These are phyloP conservation scores for Opeltia flavorubescens DNA, from an alignment of 495 filamentous ascomycete species.

Conservation along the genomic window DNA sequence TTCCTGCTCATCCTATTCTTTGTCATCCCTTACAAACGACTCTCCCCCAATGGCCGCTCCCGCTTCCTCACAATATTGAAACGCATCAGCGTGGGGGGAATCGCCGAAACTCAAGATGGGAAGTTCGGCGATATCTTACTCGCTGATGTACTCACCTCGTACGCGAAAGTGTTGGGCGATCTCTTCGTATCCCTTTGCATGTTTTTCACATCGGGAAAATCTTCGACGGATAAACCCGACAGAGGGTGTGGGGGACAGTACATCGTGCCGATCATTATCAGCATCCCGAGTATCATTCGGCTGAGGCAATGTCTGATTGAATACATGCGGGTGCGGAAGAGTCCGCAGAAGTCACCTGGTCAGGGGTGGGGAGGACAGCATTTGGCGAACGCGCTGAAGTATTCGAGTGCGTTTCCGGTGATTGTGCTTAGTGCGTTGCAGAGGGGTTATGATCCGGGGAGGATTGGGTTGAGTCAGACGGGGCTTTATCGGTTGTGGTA, in stretches of 20 bases:
- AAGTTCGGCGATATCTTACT: constrained; percentile 90
- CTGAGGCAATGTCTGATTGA: constrained; percentile 87
- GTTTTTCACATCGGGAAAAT: constrained; percentile 55
- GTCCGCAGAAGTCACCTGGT: constrained; percentile 16
- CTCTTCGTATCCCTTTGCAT: constrained; percentile 81
- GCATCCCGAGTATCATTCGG: constrained; percentile 70
- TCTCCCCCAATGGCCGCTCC: constrained; percentile 57
- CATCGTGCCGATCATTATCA: constrained; percentile 66
- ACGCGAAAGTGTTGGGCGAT: constrained; percentile 81
- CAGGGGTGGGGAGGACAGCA: constrained; percentile 66
- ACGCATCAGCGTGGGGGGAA: constrained; percentile 60
- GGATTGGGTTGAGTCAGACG: constrained; percentile 40
- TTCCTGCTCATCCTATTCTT: constrained; percentile 54
- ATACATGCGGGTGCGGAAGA: constrained; percentile 54
- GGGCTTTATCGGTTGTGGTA: constrained; percentile 44
- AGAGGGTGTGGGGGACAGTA: constrained; percentile 63
- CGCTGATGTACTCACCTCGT: constrained; percentile 90
- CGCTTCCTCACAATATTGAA: constrained; percentile 58
- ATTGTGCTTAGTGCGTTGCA: constrained; percentile 64
- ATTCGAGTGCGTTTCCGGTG: constrained; percentile 81
- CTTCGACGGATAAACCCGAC: constrained; percentile 67
- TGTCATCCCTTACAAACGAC: constrained; percentile 53
- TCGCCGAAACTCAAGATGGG: constrained; percentile 67
- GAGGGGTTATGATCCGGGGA: constrained; percentile 46
- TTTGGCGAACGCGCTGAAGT: constrained; percentile 85